Evolutionary conservation across 202 grass and related monocot species (phyloP), one percentile per base, ranked within the genome.

Genomic region (Panicum virgatum): DNA sequence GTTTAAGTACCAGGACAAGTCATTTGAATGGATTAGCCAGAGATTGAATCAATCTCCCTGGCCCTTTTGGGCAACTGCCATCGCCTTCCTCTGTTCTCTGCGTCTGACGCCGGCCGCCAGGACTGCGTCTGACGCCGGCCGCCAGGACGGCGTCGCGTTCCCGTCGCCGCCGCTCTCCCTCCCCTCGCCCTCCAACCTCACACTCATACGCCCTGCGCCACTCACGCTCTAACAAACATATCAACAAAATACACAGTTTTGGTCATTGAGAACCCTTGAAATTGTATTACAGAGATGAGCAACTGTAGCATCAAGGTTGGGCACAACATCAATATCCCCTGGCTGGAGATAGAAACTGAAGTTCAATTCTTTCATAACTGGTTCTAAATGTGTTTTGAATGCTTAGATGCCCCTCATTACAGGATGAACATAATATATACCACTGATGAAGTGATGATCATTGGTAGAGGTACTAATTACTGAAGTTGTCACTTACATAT

Each of bases 401-500:
- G 15, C 22, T 71, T 69, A 60, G 5, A 76, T 56, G 23, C 23
- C 56, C 2, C 46, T 81, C 5, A 59, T 11, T 58, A 18, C 18
- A 83, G 45, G 12, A 73, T 61, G 36, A 69, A 51, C 46, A 10
- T 23, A 80, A 16, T 57, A n/a, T 43, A 51, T 51, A 59, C 42
- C 26, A 27, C 12, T 32, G 12, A 84, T 79, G 69, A 39, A 27
- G 9, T 32, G 12, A 84, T 79, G 69, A 39, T 7, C 58, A 71
- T 70, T 67, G 25, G 11, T 44, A 45, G 65, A 39, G 37, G 70
- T 54, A 45, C 2, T 64, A 30, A 25, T 18, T 29, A 36, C 26
- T 38, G 6, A 59, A 52, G n/a, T 47, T 58, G 53, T 37, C 32
- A 94, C 96, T 91, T 91, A 98, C 92, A 90, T 93, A 98, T 86